A percentile compares a stretch with the other conserved stretches of the same genome.
These are phyloP conservation scores for Pholiota conissans DNA, from an alignment of 768 basidiomycete species.

Conservation along the genomic window DNA sequence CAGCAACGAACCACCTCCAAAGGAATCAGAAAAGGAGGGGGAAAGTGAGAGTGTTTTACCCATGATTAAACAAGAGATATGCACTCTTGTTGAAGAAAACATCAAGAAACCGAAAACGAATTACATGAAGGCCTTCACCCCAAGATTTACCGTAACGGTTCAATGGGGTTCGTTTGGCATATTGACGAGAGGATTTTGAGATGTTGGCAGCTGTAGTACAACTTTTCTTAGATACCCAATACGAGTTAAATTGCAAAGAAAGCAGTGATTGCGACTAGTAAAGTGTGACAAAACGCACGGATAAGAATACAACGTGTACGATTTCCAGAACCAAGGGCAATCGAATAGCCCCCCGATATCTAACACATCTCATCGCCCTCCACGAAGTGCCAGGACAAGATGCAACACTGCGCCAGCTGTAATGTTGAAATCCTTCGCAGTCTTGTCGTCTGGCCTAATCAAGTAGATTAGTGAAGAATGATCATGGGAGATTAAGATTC, in stretches of 20 bases:
- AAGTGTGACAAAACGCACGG: conserved; percentile 8
- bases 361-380: conserved; percentile 55
- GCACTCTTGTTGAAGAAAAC: too few relatives aligned
- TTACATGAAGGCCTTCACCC: too few relatives aligned
- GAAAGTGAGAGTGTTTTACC: background rate
- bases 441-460: conserved; percentile 87
- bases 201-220: too few relatives aligned
- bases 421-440: conserved; percentile 82
- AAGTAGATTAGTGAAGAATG: conserved; percentile 2
- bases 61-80: too few relatives aligned
- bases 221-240: too few relatives aligned
- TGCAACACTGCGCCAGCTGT: conserved; percentile 86
- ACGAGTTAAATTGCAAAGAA: background rate
- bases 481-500: background rate
- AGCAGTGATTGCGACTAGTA: conserved; percentile 3
- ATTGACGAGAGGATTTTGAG: too few relatives aligned
- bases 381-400: conserved; percentile 93
- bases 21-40: background rate
- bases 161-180: too few relatives aligned
- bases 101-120: too few relatives aligned
- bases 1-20: background rate
- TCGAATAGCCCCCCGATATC: background rate
- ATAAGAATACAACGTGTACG: conserved; percentile 11
- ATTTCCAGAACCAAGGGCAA: background rate
- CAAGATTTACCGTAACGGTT: too few relatives aligned